Evolutionary conservation across 768 basidiomycete genomes (phyloP), one percentile per base, ranked within the genome.

Genomic region (Atractiella rhizophila): DNA sequence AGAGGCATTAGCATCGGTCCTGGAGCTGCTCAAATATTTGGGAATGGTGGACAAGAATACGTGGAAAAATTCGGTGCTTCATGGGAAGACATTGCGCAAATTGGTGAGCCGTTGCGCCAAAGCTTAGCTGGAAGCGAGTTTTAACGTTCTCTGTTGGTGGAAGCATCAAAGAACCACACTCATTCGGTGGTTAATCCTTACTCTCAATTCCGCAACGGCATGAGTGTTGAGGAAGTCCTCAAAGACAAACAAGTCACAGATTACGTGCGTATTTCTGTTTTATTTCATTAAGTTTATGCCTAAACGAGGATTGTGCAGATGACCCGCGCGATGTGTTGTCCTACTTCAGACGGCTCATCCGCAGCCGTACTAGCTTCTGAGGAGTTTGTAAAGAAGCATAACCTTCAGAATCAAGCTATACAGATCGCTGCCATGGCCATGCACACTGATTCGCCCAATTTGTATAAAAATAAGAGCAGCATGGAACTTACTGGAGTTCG

Each of bases 151-250:
- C 16, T 16, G 15, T 18, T 28, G 4, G 19, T 3, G 5, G 4
- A 4, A 13, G 45, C 48, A 1, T 69, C 74, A 18, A 82, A 85
- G 64, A 81, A 79, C 50, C 79, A 82, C 54, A 69, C 65, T 43
- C 79, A 83, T 55, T 76, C 76, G 0, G 54, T 73, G 42, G 74
- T 75, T 42, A 82, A 85, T 49, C 78, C 78, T 0, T 85, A 83
- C 50, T 74, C 76, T 0, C 81, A 85, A 55, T 85, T 85, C 57
- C 67, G 71, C 5, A 67, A 73, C 50, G 74, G 75, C 4, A 79
- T 76, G 74, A 71, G 64, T 16, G 67, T 68, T 16, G 71, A 79
- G 48, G 67, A 81, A 50, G 66, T 81, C 21, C 54, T 77, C 39
- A 62, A 64, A 10, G 66, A 76, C 3, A 65, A 68, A 5, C 73